Base-by-base conservation (phyloP, 1,284 basidiomycete genomes). In the Malassezia nana region DNA sequence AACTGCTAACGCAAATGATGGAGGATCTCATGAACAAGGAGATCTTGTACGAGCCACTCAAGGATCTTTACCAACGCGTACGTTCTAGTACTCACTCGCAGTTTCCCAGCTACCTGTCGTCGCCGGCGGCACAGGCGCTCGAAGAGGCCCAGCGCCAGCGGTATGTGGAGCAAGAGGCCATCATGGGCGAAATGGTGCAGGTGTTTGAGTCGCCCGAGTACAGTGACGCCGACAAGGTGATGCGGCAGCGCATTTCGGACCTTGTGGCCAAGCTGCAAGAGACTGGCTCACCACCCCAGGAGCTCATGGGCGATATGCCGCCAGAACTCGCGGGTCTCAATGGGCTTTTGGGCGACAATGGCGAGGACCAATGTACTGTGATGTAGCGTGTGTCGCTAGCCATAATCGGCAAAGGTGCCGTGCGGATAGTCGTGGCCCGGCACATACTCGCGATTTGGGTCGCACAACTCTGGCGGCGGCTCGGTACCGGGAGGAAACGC, bases 1-100 rank as follows among this genome's bases (percentile, higher is more conserved):
- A 81, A 8, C 79, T 94, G 62, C 78, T 98, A 20, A 89, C 96
- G 74, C 82, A 79, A 33, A 88, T 96, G 85, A 89, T 92, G 90
- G 81, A 82, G 15, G 84, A 90, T 71, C 79, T 98, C 42, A 89
- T 98, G 87, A 84, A 83, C 74, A 90, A 89, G 72, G 89, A 96
- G 2, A 81, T 96, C 9, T 76, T 94, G 16, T 88, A 95, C 67
- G 90, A 94, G 62, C 91, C 92, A 0, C 76, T 96, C 66, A 86
- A 86, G 64, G 92, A 96, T 28, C 32, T 52, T 44, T 30, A 30
- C 15, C 20, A 43, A 22, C 24, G 42, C 26, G 24, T 51, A 30
- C 49, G 46, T 25, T 45, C 47, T 6, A n/a, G 13, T 16, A 4
- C 49, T 38, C 15, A 49, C 24, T 9, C 20, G 7, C 67, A 90